These are phyloP conservation scores for Pseudogymnoascus sp. DNA, from an alignment of 2,329 filamentous ascomycete species.

Conservation along the genomic window DNA sequence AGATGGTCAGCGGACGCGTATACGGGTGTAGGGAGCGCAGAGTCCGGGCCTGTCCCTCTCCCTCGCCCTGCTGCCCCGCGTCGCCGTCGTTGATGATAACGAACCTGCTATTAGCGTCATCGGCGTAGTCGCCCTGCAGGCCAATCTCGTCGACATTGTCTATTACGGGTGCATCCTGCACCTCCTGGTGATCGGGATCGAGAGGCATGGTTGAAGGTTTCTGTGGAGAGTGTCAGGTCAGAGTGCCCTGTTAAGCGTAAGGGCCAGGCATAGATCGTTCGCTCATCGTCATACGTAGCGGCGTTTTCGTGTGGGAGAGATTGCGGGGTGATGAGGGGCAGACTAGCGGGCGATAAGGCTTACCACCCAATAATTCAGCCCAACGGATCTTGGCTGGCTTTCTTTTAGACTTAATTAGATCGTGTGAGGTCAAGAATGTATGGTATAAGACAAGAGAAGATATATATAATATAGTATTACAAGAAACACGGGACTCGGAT, in stretches of 20 bases:
- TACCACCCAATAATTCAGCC: background rate
- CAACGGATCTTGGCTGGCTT: background rate
- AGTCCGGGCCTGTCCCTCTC: slow-evolving; percentile 12
- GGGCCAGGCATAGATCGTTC: background rate
- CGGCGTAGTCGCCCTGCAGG: background rate
- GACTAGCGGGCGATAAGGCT: slow-evolving; percentile 6
- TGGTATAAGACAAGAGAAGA: background rate
- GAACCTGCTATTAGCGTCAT: background rate
- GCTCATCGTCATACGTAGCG: slow-evolving; percentile 7
- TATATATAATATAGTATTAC: background rate
- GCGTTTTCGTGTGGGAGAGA: background rate
- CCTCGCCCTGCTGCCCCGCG: background rate
- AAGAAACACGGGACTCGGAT: background rate
- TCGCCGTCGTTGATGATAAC: background rate
- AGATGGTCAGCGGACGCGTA: slow-evolving; percentile 62
- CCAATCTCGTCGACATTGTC: background rate
- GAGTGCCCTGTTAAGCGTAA: slow-evolving; percentile 6
- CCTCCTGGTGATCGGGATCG: background rate
- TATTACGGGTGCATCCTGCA: background rate
- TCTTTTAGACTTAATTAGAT: background rate
- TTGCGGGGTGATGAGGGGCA: slow-evolving; percentile 7
- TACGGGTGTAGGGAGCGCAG: slow-evolving; percentile 61
- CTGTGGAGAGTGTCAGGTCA: slow-evolving; percentile 7
- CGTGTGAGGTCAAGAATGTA: background rate
- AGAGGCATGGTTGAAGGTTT: slow-evolving; percentile 4